phyloP scores from a whole-genome alignment of 768 basidiomycete species.

The Auricularia sp. region DNA sequence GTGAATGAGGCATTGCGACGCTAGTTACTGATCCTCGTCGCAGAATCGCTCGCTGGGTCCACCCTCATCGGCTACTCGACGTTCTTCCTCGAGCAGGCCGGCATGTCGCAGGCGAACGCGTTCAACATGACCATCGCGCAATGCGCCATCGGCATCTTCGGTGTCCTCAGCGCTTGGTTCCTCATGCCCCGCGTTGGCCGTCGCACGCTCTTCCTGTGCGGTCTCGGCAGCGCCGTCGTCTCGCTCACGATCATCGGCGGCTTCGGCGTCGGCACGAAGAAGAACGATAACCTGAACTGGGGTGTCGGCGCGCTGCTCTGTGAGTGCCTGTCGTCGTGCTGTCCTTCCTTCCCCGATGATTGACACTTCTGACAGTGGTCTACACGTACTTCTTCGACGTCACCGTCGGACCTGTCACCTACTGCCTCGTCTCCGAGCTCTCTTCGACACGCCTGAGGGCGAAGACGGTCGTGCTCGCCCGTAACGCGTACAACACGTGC shows the following conservation, averaged over 20 bases:
- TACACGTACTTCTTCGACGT: constrained; percentile 24
- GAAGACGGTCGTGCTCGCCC: constrained; percentile 23
- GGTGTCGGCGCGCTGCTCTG: no score
- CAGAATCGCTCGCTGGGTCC: no score
- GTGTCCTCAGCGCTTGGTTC: constrained; percentile 24
- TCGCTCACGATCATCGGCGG: constrained; percentile 22
- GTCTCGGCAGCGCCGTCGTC: constrained; percentile 18
- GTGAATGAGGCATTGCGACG: constrained; percentile 15
- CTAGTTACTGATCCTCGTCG: constrained; percentile 9
- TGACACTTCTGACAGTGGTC: constrained; percentile 9
- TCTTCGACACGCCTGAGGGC: constrained; percentile 22
- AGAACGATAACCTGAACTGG: no score
- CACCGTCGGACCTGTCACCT: constrained; percentile 22
- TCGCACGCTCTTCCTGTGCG: constrained; percentile 24
- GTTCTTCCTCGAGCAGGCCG: not conserved
- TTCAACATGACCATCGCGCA: constrained; percentile 17
- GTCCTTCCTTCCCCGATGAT: no score
- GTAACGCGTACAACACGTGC: constrained; percentile 13
- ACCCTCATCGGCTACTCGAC: no score
- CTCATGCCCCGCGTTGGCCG: constrained; percentile 19
- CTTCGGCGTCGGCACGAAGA: not conserved
- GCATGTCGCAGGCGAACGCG: constrained; percentile 4
- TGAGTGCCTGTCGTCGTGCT: no score
- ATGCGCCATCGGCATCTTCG: constrained; percentile 21
- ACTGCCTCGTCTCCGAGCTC: constrained; percentile 20